Percentiles rank a stretch among this genome's conserved stretches.
Conservation (phyloP, 805 yeast genomes). For the Candida anglica region DNA sequence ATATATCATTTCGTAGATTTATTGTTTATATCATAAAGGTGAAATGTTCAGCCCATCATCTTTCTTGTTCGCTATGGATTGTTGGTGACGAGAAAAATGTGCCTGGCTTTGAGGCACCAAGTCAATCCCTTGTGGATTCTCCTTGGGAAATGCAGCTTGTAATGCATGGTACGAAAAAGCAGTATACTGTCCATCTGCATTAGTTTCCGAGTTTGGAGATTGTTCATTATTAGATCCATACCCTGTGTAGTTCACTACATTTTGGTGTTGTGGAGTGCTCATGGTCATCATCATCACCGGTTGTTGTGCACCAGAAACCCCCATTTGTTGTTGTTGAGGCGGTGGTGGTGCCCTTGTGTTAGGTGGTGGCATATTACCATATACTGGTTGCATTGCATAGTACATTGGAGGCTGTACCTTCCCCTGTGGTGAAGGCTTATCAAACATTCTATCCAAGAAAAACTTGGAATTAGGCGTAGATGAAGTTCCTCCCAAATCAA, state of each 20-base stretch:
- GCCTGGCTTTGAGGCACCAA: too few relatives aligned
- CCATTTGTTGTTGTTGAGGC: constrained; percentile 9
- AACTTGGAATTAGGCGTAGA: constrained; percentile 40
- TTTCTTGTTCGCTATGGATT: too few relatives aligned
- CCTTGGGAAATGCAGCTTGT: constrained; percentile 6
- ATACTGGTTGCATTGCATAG: constrained; percentile 4
- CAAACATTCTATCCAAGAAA: constrained; percentile 35
- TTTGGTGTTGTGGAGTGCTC: constrained; percentile 42
- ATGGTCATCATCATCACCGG: constrained; percentile 30
- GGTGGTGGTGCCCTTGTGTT: constrained; percentile 10
- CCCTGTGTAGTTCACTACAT: constrained; percentile 16
- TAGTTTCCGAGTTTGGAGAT: constrained; percentile 4
- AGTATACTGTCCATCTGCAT: constrained; percentile 1
- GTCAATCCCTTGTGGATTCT: too few relatives aligned
- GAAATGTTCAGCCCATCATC: too few relatives aligned
- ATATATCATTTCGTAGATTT: too few relatives aligned
- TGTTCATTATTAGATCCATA: constrained; percentile 9
- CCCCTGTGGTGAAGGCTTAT: constrained; percentile 32
- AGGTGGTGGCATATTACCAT: constrained; percentile 32
- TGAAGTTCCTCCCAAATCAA: constrained; percentile 33
- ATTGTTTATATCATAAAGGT: too few relatives aligned
- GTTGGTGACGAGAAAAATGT: too few relatives aligned
- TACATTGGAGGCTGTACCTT: constrained; percentile 2
- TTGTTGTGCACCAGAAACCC: constrained; percentile 7
- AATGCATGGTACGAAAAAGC: constrained; percentile 9